These are phyloP conservation scores for Paecilomyces dactylethromorphus DNA, from an alignment of 2,329 filamentous ascomycete species.

Conservation along the genomic window DNA sequence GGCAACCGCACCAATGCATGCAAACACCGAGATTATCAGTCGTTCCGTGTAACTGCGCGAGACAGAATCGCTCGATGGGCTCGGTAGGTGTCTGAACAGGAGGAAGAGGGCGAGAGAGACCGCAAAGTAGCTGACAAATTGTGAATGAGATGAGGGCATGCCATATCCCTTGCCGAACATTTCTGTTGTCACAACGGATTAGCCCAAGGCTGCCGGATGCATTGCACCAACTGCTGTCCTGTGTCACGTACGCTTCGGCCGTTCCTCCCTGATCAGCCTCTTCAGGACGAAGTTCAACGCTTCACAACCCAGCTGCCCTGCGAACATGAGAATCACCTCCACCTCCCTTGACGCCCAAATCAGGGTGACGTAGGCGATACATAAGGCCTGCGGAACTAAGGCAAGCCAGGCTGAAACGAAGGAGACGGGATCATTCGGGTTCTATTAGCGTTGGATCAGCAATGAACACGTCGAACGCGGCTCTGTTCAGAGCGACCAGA, in stretches of 20 bases:
- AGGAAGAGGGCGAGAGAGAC: conserved; percentile 79
- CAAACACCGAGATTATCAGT: conserved; percentile 49
- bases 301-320: conserved; percentile 86
- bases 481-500: not conserved
- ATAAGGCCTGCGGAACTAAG: conserved; percentile 84
- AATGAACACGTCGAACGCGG: not conserved
- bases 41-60: conserved; percentile 48
- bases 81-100: conserved; percentile 68
- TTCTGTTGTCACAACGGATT: conserved; percentile 35
- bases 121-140: conserved; percentile 90
- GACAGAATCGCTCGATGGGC: conserved; percentile 36
- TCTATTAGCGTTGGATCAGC: conserved; percentile 45
- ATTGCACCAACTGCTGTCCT: not conserved
- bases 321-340: conserved; percentile 84
- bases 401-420: conserved; percentile 90
- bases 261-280: conserved; percentile 83
- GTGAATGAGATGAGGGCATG: conserved; percentile 93
- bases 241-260: conserved; percentile 59
- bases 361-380: conserved; percentile 81
- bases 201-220: not conserved
- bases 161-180: conserved; percentile 89
- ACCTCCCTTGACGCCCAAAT: conserved; percentile 86
- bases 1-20: conserved; percentile 54
- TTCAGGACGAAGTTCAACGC: conserved; percentile 85
- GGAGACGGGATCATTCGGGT: conserved; percentile 77